Evolutionary conservation across 129 eudicot species (phyloP).

Genomic region (Helianthus tuberosus): DNA sequence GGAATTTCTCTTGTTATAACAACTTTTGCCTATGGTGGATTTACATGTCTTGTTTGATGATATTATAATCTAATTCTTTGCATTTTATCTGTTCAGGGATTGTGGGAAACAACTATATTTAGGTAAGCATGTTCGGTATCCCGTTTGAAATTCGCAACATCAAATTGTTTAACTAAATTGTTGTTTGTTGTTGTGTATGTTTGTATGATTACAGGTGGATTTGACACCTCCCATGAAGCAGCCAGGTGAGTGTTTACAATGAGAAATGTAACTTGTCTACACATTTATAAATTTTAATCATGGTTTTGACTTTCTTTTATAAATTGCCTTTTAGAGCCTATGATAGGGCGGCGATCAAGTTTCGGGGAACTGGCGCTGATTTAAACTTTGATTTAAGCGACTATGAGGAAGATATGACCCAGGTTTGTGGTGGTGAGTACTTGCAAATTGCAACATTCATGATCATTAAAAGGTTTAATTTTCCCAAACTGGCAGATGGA

Average conservation of each 20-base stretch:
- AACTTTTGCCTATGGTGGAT: background rate
- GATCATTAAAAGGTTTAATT: conserved; percentile 11
- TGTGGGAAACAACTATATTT: conserved; percentile 94
- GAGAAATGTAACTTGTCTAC: conserved; percentile 4
- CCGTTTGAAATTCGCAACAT: conserved; percentile 1
- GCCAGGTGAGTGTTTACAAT: conserved; percentile 67
- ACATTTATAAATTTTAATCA: no score
- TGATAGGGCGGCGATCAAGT: conserved; percentile 95
- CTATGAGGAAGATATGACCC: conserved; percentile 76
- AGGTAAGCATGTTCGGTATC: conserved; percentile 48
- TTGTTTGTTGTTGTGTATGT: background rate
- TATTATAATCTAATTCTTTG: conserved; percentile 29
- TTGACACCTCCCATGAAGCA: conserved; percentile 93
- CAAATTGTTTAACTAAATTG: background rate
- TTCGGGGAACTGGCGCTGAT: conserved; percentile 89
- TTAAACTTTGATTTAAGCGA: conserved; percentile 69
- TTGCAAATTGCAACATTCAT: conserved; percentile 18
- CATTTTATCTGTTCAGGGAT: conserved; percentile 65
- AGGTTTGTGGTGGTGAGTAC: conserved; percentile 38
- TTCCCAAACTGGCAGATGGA: conserved; percentile 50
- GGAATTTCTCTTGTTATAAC: background rate
- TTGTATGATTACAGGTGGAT: conserved; percentile 68
- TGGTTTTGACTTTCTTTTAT: conserved; percentile 23
- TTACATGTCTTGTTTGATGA: conserved; percentile 5
- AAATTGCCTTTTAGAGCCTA: conserved; percentile 61